These are phyloP conservation scores for Sicyos edulis DNA, from an alignment of 306 rosid species.

Conservation along the genomic window DNA sequence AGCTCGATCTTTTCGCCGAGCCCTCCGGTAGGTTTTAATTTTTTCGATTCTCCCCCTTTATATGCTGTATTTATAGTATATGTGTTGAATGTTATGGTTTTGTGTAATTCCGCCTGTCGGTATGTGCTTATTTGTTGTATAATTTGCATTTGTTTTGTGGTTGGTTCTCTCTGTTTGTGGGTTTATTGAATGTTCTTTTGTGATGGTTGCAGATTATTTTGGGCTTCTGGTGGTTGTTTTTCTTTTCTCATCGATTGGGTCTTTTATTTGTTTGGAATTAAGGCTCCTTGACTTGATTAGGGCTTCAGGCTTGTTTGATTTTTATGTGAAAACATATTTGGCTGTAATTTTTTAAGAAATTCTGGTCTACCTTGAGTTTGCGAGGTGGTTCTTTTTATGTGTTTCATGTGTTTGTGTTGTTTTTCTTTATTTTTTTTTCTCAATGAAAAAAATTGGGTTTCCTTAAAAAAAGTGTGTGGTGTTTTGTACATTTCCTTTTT, in stretches of 20 bases:
- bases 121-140: conserved; percentile 3
- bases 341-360: not conserved
- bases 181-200: not conserved
- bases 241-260: not conserved
- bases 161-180: not conserved
- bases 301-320: not conserved
- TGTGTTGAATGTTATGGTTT: not conserved
- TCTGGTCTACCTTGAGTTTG: not conserved
- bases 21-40: conserved; percentile 65
- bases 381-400: not conserved
- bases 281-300: not conserved
- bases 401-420: not conserved
- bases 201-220: not conserved
- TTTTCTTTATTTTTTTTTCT: too few species aligned
- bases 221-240: too few species aligned
- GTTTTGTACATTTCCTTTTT: not conserved
- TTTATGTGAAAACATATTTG: not conserved
- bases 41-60: not conserved
- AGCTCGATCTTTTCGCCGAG: conserved; percentile 95
- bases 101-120: not conserved
- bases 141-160: not conserved
- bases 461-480: too few species aligned
- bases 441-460: too few species aligned
- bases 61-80: not conserved
- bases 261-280: not conserved